A percentile compares a stretch with the other conserved stretches of the same genome.
Evolutionary conservation across 306 rosid species (phyloP).

Genomic region (Malus orientalis): DNA sequence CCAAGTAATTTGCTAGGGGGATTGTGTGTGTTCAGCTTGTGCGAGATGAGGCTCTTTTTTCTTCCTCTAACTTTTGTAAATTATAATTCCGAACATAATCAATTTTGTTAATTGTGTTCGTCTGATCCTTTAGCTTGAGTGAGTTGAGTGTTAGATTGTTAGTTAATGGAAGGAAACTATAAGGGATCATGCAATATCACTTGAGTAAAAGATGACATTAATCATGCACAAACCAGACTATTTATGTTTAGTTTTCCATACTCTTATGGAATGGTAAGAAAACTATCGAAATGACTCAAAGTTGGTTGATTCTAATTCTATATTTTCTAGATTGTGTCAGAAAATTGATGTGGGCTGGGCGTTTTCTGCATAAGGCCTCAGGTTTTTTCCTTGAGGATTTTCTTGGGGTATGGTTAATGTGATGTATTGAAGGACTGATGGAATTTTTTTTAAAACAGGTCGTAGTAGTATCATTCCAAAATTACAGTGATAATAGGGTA

Average conservation of each 20-base stretch:
- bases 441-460: background rate
- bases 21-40: background rate
- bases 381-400: background rate
- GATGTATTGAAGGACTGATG: background rate
- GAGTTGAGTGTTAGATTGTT: background rate
- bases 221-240: background rate
- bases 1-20: slow-evolving; percentile 18
- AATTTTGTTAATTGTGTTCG: background rate
- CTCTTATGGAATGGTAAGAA: background rate
- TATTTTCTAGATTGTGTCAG: background rate
- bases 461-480: background rate
- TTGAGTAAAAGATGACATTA: background rate
- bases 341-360: background rate
- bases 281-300: background rate
- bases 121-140: background rate
- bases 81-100: background rate
- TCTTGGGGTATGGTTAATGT: background rate
- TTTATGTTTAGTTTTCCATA: background rate
- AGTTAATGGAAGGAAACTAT: background rate
- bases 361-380: background rate
- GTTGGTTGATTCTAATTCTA: background rate
- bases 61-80: background rate
- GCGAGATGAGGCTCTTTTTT: background rate
- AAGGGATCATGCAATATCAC: background rate
- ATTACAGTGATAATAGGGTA: background rate